phyloP scores from a whole-genome alignment of 148 eudicot genomes.

The Amaranthus cruentus region DNA sequence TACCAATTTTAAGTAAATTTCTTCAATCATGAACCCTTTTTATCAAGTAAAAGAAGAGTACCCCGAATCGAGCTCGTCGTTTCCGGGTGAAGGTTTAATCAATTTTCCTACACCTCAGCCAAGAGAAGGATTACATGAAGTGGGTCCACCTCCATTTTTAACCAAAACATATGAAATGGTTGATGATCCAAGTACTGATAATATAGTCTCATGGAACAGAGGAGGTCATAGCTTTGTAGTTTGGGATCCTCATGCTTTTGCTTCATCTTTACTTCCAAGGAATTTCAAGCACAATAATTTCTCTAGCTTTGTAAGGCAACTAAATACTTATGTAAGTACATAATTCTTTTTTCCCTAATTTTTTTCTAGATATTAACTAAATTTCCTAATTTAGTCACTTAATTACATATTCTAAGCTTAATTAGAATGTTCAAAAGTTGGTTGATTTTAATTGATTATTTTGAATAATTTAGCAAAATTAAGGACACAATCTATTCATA shows the following conservation, averaged over 20 bases:
- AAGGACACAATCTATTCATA: neutral
- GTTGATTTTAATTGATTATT: neutral
- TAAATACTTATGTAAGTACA: constrained; percentile 85
- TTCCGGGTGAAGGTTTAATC: constrained; percentile 22
- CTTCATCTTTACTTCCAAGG: constrained; percentile 60
- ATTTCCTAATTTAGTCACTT: neutral
- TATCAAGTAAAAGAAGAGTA: constrained; percentile 64
- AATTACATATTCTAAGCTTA: neutral
- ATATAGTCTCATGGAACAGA: constrained; percentile 73
- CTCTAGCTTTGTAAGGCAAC: constrained; percentile 95
- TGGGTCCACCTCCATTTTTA: constrained; percentile 82
- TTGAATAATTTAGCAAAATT: neutral
- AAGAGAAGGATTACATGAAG: constrained; percentile 72
- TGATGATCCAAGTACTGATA: constrained; percentile 52
- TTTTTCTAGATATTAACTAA: neutral
- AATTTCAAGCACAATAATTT: constrained; percentile 85
- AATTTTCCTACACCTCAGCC: constrained; percentile 51
- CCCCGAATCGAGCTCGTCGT: constrained; percentile 33
- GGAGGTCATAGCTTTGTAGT: constrained; percentile 85
- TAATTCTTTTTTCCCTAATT: neutral
- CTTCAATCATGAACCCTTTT: constrained; percentile 40
- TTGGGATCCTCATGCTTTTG: constrained; percentile 82
- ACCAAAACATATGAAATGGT: constrained; percentile 89
- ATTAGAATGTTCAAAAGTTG: neutral
- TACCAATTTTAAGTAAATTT: neutral